Conservation (phyloP, 2,329 filamentous ascomycete species). For the Diplodia intermedia region DNA sequence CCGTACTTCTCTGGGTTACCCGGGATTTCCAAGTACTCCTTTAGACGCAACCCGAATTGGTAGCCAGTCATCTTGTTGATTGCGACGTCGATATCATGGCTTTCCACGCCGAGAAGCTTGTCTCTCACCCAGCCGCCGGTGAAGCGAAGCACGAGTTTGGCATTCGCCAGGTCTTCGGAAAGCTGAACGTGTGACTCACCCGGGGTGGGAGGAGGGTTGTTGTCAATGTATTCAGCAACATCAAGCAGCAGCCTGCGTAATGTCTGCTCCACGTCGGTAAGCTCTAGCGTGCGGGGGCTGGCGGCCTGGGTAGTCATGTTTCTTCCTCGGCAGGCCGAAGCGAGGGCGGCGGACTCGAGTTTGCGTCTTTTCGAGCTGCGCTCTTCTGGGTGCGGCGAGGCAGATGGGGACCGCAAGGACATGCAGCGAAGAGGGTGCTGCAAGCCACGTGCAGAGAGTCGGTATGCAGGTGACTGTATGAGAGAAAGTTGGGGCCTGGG, state of each 20-base stretch:
- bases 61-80: conserved; percentile 87
- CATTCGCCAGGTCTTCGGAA: conserved; percentile 54
- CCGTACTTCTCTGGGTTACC: conserved; percentile 68
- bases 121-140: conserved; percentile 89
- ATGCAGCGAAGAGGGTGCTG: conserved; percentile 40
- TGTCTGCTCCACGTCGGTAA: conserved; percentile 74
- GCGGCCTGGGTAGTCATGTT: conserved; percentile 40
- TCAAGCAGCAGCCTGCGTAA: conserved; percentile 81
- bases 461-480: neutral
- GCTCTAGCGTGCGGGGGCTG: conserved; percentile 53
- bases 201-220: conserved; percentile 40
- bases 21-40: conserved; percentile 69
- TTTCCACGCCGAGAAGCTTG: conserved; percentile 74
- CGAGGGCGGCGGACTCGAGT: conserved; percentile 34
- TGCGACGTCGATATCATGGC: conserved; percentile 83
- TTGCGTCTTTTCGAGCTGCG: conserved; percentile 45
- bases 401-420: conserved; percentile 38
- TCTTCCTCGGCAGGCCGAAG: conserved; percentile 35
- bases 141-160: conserved; percentile 70
- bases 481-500: conserved; percentile 21
- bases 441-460: conserved; percentile 29
- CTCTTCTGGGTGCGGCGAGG: conserved; percentile 38
- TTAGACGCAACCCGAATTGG: conserved; percentile 73
- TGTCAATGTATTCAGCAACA: conserved; percentile 74
- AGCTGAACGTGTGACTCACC: conserved; percentile 42